Evolutionary conservation across 78 protist genomes (phyloP), one percentile per base, ranked within the genome.

Genomic region (Guillardia theta): DNA sequence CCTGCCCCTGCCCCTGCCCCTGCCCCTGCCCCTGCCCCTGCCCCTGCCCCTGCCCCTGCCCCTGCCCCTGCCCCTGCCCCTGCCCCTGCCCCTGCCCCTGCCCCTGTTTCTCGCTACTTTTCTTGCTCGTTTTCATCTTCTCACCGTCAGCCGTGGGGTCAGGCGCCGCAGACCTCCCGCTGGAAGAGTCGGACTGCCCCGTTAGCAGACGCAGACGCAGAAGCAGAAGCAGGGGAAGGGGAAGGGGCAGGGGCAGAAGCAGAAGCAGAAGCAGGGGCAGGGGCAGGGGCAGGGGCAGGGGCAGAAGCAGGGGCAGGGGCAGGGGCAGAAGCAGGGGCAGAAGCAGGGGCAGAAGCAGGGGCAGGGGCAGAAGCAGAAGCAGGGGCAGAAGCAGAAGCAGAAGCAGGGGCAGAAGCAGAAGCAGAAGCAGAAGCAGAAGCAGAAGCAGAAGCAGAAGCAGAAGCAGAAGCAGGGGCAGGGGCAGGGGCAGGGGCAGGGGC

Each of bases 131-230:
- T n/a, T n/a, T n/a, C n/a, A n/a, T n/a, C n/a, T n/a, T n/a, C n/a
- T n/a, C n/a, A 78, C 92, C 1, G 92, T 87, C 47, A 87, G 92
- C 41, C 92, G 92, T 0, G 92, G 92, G 27, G 2, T 21, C 39
- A 87, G 64, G 64, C 92, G 47, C 15, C 39, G 48, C 33, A 87
- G 92, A 18, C 92, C 92, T 15, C 62, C 64, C 44, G 19, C 92
- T 3, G 92, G 92, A 36, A 87, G 92, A 5, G 64, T 22, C 22
- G 92, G 92, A 4, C 46, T 30, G 45, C 92, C 92, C 3, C n/a
- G n/a, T n/a, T n/a, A n/a, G n/a, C n/a, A n/a, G n/a, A n/a, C n/a
- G n/a, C n/a, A n/a, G n/a, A n/a, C n/a, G n/a, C n/a, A n/a, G n/a
- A n/a, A n/a, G n/a, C n/a, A 27, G 70, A 1, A 12, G 87, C 47